These are phyloP conservation scores for Tolypocladium capitatum DNA, from an alignment of 2,329 filamentous ascomycete species.

Conservation along the genomic window DNA sequence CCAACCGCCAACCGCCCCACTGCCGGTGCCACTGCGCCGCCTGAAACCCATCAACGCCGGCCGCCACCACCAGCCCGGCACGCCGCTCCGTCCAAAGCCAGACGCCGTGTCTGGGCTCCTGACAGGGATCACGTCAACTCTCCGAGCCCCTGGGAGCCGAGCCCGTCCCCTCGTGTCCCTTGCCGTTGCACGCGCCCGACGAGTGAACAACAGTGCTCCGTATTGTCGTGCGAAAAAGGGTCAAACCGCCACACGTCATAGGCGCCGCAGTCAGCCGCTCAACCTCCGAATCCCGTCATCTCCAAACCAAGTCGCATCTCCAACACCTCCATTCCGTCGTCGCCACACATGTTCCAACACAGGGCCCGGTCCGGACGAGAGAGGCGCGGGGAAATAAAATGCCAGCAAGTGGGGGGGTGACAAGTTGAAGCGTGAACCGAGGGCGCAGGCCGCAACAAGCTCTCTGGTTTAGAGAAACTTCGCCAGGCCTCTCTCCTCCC, in stretches of 20 bases:
- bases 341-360: not conserved
- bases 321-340: not conserved
- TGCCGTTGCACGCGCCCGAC: too few relatives aligned
- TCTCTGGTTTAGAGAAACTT: conserved; percentile 5
- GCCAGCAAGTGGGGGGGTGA: not conserved
- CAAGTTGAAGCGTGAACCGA: not conserved
- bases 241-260: not conserved
- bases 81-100: too few relatives aligned
- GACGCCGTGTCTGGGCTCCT: too few relatives aligned
- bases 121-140: too few relatives aligned
- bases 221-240: not conserved
- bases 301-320: not conserved
- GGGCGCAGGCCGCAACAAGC: not conserved
- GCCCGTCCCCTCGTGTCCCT: not conserved
- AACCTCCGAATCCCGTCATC: not conserved
- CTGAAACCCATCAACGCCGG: not conserved
- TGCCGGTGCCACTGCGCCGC: not conserved
- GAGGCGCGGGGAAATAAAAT: too few relatives aligned
- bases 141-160: not conserved
- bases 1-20: too few relatives aligned
- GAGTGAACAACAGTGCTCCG: too few relatives aligned
- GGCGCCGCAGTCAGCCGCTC: not conserved
- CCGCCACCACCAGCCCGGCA: too few relatives aligned
- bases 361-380: not conserved
- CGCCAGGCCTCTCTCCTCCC: conserved; percentile 12